phyloP scores from a whole-genome alignment of 257 asterid species.

The Solanum lycopersicoides region DNA sequence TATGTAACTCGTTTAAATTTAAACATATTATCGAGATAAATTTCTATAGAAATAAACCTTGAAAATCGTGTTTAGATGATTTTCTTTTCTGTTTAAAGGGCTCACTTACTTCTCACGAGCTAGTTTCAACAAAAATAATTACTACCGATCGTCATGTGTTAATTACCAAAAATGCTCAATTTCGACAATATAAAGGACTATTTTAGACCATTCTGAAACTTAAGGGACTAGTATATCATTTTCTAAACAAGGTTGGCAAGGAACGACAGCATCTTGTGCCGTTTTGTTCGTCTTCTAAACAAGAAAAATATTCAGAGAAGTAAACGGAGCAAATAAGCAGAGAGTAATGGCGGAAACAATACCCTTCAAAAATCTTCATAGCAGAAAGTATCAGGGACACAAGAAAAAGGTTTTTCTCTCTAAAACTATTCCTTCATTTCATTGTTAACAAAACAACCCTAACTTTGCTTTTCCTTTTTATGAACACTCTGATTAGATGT shows the following conservation, averaged over 20 bases:
- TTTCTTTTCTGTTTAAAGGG: background rate
- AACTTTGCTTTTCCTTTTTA: background rate
- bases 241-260: background rate
- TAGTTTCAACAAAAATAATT: background rate
- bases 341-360: constrained; percentile 46
- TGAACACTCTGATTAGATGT: background rate
- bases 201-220: background rate
- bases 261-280: background rate
- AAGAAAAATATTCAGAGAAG: background rate
- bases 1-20: background rate
- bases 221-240: background rate
- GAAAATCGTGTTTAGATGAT: background rate
- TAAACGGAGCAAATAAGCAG: background rate
- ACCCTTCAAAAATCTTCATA: constrained; percentile 76
- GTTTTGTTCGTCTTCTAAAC: background rate
- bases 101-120: background rate
- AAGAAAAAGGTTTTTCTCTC: constrained; percentile 67
- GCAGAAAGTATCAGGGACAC: constrained; percentile 94
- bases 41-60: background rate
- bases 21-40: accelerated
- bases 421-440: background rate
- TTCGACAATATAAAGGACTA: background rate
- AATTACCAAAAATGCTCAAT: background rate
- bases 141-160: accelerated
- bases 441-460: background rate